Base-by-base conservation (phyloP, 2,329 filamentous ascomycete species). In the Bipolaris bicolor region DNA sequence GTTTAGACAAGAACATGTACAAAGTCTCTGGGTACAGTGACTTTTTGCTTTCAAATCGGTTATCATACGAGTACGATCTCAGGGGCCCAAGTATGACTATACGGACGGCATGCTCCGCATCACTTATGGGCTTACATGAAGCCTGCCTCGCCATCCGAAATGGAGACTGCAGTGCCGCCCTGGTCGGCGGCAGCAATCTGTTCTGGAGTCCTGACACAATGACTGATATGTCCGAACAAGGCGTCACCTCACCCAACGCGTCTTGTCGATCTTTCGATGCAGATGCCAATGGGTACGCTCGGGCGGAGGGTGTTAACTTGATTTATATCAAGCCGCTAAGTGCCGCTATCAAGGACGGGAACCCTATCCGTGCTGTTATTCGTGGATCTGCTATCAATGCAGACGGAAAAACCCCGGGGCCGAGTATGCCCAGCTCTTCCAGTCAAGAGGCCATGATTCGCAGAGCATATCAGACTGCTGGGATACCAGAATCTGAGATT, bases 321-420 rank as follows among this genome's bases (percentile, higher is more conserved):
- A 44, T 77, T 7, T 58, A 70, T 7, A 33, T 77, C 0, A 74
- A 77, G 54, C 59, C 63, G 5, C 57, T 77, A 7, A 15, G 20
- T 13, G 13, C 20, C n/a, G 40, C 40, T 26, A 26, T 44, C 24
- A 24, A 3, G 40, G 11, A 44, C 16, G 55, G 64, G 0, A 68
- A 76, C 45, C 66, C 69, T 1, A 69, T 77, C 29, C 58, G 72
- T 1, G 70, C 72, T 2, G 56, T 76, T 11, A 70, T 77, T 49
- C 61, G 68, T 6, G 65, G 62, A 1, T 58, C 65, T 4, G 69
- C 62, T 3, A 45, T 39, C 26, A 63, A 67, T 43, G 22, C 41
- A 13, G 50, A 62, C 33, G 70, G 70, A 2, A 49, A 59, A 31
- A 78, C 26, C 5, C 3, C n/a, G 2, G 15, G 22, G 1, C 4